Evolutionary conservation across 2,329 filamentous ascomycete genomes (phyloP).

Genomic region (Aspergillus eucalypticola): DNA sequence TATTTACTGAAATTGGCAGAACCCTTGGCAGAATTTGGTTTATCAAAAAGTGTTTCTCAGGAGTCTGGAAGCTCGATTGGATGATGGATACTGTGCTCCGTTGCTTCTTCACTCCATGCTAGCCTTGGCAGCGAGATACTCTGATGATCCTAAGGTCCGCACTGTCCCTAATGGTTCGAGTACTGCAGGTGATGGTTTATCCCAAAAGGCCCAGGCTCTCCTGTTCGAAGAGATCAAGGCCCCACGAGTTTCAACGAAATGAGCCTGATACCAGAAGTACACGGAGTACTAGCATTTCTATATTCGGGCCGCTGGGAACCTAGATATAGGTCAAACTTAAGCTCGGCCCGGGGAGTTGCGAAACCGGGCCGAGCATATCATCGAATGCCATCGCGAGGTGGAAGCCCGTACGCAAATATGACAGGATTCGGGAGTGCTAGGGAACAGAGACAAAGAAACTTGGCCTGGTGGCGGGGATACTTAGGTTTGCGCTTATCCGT

Average conservation of each 20-base stretch:
- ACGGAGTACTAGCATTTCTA: too few species aligned
- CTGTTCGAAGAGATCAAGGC: not conserved
- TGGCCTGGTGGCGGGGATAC: not conserved
- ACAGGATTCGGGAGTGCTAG: not conserved
- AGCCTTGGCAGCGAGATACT: not conserved
- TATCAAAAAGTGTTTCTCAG: not conserved
- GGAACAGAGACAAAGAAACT: not conserved
- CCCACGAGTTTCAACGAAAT: not conserved
- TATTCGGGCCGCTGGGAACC: too few species aligned
- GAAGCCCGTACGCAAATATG: not conserved
- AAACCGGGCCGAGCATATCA: not conserved
- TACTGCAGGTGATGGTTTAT: not conserved
- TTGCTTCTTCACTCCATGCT: not conserved
- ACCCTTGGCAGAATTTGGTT: not conserved
- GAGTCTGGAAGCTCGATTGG: not conserved
- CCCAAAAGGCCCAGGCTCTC: not conserved
- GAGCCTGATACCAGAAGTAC: too few species aligned
- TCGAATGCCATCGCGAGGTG: not conserved
- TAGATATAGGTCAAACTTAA: too few species aligned
- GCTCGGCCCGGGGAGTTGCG: not conserved
- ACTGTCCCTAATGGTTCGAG: not conserved
- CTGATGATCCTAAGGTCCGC: not conserved
- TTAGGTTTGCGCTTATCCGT: not conserved
- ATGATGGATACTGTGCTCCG: not conserved
- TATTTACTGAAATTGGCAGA: not conserved